phyloP scores from a whole-genome alignment of 2,329 filamentous ascomycete genomes.

The Xylariaceae sp. region DNA sequence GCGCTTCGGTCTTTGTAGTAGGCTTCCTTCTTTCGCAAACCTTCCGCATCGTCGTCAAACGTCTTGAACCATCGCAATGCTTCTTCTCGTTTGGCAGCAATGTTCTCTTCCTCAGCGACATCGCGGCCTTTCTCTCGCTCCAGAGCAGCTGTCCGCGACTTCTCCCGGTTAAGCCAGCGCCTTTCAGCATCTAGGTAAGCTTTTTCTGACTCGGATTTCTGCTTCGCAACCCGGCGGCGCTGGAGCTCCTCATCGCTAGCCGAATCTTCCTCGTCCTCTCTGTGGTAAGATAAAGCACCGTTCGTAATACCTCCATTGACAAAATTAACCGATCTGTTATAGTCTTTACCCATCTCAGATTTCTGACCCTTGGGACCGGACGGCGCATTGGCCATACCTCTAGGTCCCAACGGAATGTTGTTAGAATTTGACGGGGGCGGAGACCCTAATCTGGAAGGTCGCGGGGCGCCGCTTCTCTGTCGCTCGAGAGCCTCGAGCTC shows the following conservation, averaged over 20 bases:
- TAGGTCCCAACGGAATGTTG: slow-evolving; percentile 71
- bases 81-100: slow-evolving; percentile 60
- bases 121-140: slow-evolving; percentile 82
- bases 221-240: slow-evolving; percentile 64
- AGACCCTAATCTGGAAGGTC: slow-evolving; percentile 66
- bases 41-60: slow-evolving; percentile 91
- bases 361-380: slow-evolving; percentile 61
- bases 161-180: slow-evolving; percentile 86
- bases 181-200: slow-evolving; percentile 80
- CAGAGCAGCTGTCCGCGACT: slow-evolving; percentile 75
- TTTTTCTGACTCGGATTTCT: slow-evolving; percentile 72
- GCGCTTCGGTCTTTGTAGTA: slow-evolving; percentile 85
- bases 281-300: slow-evolving; percentile 51
- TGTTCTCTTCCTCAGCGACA: slow-evolving; percentile 65
- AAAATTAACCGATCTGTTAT: slow-evolving; percentile 62
- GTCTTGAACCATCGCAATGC: slow-evolving; percentile 68
- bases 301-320: slow-evolving; percentile 73
- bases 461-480: slow-evolving; percentile 61
- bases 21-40: slow-evolving; percentile 63
- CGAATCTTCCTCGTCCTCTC: slow-evolving; percentile 81
- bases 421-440: slow-evolving; percentile 64
- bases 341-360: slow-evolving; percentile 42
- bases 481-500: slow-evolving; percentile 87
- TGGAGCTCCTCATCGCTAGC: slow-evolving; percentile 86
- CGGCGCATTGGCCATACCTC: slow-evolving; percentile 69